Evolutionary conservation across 192 early-diverging fungal species (phyloP).

Genomic region (Coemansia brasiliensis): DNA sequence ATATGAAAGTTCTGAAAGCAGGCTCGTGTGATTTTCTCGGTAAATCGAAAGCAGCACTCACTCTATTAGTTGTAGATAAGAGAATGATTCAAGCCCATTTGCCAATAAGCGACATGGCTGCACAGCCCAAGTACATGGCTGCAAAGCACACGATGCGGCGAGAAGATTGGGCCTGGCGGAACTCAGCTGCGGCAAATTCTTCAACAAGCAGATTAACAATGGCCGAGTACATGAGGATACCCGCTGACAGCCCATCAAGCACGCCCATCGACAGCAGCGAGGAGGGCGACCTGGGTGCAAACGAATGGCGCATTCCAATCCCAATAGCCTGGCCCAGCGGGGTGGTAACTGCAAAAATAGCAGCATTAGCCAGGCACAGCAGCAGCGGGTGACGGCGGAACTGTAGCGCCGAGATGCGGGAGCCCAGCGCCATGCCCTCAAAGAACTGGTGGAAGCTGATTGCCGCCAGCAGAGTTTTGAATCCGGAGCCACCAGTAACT

Average conservation of each 20-base stretch:
- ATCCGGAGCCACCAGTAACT: slow-evolving; percentile 57
- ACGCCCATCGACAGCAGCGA: slow-evolving; percentile 72
- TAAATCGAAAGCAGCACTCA: too few species aligned
- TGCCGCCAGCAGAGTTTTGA: slow-evolving; percentile 63
- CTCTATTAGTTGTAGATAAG: not conserved
- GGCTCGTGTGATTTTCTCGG: too few species aligned
- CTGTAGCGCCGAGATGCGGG: slow-evolving; percentile 63
- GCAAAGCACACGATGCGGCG: slow-evolving; percentile 57
- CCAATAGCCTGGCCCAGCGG: slow-evolving; percentile 82
- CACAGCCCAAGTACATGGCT: slow-evolving; percentile 69
- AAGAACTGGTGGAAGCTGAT: slow-evolving; percentile 77
- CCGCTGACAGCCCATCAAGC: slow-evolving; percentile 76
- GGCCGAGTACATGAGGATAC: slow-evolving; percentile 80
- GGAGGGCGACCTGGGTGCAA: slow-evolving; percentile 56
- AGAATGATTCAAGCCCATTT: slow-evolving; percentile 63
- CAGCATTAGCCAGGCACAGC: slow-evolving; percentile 57
- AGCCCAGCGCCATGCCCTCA: slow-evolving; percentile 76
- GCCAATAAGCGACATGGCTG: slow-evolving; percentile 78
- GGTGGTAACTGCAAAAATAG: slow-evolving; percentile 73
- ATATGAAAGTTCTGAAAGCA: too few species aligned
- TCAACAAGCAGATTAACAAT: slow-evolving; percentile 71
- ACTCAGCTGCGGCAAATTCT: slow-evolving; percentile 63
- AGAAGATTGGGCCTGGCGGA: slow-evolving; percentile 29
- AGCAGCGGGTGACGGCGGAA: slow-evolving; percentile 31
- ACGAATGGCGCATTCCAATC: slow-evolving; percentile 65